Evolutionary conservation across 306 rosid genomes (phyloP), one percentile per base, ranked within the genome.

Genomic region (Lablab purpureus): DNA sequence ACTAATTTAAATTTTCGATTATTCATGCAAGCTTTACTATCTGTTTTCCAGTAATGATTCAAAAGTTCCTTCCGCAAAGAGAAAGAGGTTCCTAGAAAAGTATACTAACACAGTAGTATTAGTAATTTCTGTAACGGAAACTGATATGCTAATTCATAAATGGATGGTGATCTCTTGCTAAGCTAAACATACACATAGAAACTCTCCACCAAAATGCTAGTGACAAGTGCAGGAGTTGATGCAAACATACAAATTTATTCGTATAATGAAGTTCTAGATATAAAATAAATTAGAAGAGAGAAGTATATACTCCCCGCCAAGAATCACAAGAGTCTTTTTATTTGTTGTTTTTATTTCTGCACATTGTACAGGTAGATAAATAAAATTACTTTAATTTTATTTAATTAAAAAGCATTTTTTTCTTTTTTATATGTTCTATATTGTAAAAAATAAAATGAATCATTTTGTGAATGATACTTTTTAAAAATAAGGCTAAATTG

Each of bases 21-120:
- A 43, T 41, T 23, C 52, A 71, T 49, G 46, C 18, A 32, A 43
- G 41, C 27, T 63, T 49, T 9, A 58, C 45, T 30, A 3, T 7
- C 81, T 30, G 9, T 25, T 17, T 56, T 54, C 83, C 64, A 25
- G n/a, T 43, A 63, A 74, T 70, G 28, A 52, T 82, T 28, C 47
- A 22, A 47, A 52, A 62, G 14, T 50, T 47, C 2, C 58, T 50
- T 59, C 34, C 25, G 1, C 2, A 15, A 36, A 59, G 34, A 52
- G 55, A 59, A 22, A 70, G n/a, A 46, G 65, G 27, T 22, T 21
- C 74, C 74, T 22, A 62, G 30, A 46, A 71, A 58, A 43, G 66
- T 50, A 60, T 27, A 17, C 43, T 17, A 74, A 21, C 15, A 19
- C 3, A 50, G 55, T 19, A 18, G 21, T 13, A 52, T 34, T 22